Base-by-base conservation (phyloP, 1,139 yeast genomes). In the Pichia sp. region DNA sequence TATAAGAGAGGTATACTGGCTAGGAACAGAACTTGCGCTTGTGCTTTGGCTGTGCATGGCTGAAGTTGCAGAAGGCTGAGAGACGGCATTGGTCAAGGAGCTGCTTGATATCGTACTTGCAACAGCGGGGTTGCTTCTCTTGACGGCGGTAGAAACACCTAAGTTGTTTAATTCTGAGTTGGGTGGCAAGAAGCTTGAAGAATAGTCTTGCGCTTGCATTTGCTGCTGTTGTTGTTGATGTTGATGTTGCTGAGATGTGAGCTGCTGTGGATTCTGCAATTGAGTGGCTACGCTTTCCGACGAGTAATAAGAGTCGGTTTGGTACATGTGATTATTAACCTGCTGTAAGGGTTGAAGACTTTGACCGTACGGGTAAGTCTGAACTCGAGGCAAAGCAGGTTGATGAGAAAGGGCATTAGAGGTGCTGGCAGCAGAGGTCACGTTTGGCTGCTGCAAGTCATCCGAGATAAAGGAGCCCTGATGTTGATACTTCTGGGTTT, bases 201-300 rank as follows among this genome's bases (percentile, higher is more conserved):
- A 29, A 16, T 31, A 13, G 45, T 54, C 16, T 53, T 56, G 38
- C 50, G 54, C 57, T n/a, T 45, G 48, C 31, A 29, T 41, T 36
- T 36, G 41, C 16, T 36, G 41, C 41, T 36, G 41, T 23, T 23
- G 26, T 23, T 23, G 26, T 23, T 23, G 26, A 23, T 23, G 26
- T 23, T 23, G 26, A 23, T 23, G 26, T 23, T 23, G 26, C 26
- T 23, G 26, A 23, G 26, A 23, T 23, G 26, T 23, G 26, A 23
- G 26, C 26, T 23, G 26, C 7, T 10, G 19, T 6, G 19, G 38
- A 45, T 29, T 31, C 8, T 45, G 36, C 15, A 30, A 29, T 13
- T 26, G 34, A 29, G 38, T 31, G 6, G 11, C 41, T 13, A n/a
- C 16, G 16, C 41, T 36, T 36, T 36, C 41, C n/a, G 41, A 36